Percentiles rank a stretch among this genome's conserved stretches.
phyloP scores from a whole-genome alignment of 345 rosid species.

The Bruguiera parviflora region DNA sequence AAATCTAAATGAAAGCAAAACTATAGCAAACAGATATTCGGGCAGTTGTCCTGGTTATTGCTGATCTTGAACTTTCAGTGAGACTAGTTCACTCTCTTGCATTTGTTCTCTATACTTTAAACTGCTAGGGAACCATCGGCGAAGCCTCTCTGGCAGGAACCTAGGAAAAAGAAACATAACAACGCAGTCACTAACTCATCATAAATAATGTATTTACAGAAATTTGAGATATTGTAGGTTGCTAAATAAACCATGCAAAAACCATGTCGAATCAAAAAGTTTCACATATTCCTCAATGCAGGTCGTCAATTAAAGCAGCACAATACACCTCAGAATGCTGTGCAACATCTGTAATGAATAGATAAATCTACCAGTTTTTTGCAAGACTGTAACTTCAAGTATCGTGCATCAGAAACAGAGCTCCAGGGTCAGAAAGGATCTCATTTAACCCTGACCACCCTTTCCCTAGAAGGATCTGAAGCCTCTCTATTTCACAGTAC shows the following conservation, averaged over 20 bases:
- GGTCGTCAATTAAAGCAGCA: not conserved
- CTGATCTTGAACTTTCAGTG: conserved; percentile 63
- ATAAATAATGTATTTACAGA: not conserved
- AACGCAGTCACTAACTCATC: not conserved
- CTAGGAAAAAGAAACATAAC: conserved; percentile 34
- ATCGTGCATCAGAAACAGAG: not conserved
- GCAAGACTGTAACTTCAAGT: not conserved
- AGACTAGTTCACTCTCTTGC: conserved; percentile 67
- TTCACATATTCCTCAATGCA: not conserved
- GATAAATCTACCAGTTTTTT: too few relatives aligned
- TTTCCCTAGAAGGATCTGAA: too few relatives aligned
- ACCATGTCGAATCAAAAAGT: not conserved
- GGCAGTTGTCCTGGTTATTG: conserved; percentile 27
- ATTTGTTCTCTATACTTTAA: conserved; percentile 44
- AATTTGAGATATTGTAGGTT: too few relatives aligned
- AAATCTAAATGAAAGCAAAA: not conserved
- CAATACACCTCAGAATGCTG: too few relatives aligned
- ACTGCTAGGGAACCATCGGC: conserved; percentile 56
- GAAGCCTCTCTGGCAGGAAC: conserved; percentile 67
- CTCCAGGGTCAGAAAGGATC: too few relatives aligned
- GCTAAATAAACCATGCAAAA: too few relatives aligned
- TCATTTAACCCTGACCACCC: too few relatives aligned
- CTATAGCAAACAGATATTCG: conserved; percentile 5
- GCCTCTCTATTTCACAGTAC: too few relatives aligned
- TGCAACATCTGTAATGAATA: too few relatives aligned